These are phyloP conservation scores for Exophiala aquamarina DNA, from an alignment of 2,329 filamentous ascomycete species.

Conservation along the genomic window DNA sequence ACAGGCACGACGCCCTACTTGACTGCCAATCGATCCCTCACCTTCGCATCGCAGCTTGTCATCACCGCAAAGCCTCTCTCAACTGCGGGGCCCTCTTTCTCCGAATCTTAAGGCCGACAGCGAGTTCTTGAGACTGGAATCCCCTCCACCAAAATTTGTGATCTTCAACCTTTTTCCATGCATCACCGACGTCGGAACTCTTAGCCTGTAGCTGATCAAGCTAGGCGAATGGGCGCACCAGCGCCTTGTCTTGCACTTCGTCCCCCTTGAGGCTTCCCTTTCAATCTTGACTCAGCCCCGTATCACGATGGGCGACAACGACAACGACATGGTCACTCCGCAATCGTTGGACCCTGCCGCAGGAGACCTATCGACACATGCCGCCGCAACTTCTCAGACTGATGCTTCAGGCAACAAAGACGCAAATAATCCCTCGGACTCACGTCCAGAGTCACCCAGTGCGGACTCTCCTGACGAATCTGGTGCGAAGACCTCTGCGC, in stretches of 20 bases:
- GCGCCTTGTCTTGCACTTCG: conserved; percentile 6
- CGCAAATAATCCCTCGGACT: conserved; percentile 7
- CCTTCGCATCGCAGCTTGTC: too few species aligned
- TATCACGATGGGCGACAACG: conserved; percentile 16
- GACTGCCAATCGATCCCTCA: too few species aligned
- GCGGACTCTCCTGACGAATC: conserved; percentile 18
- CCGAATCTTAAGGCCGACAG: too few species aligned
- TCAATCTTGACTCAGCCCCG: not conserved
- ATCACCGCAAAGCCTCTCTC: too few species aligned
- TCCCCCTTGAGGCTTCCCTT: not conserved
- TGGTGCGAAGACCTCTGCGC: conserved; percentile 39
- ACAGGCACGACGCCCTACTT: too few species aligned
- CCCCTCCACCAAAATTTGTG: not conserved
- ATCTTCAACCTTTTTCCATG: conserved; percentile 10
- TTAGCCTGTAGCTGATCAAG: too few species aligned
- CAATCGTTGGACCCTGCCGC: conserved; percentile 12
- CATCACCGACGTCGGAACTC: conserved; percentile 13
- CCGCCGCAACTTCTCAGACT: not conserved
- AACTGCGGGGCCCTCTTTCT: too few species aligned
- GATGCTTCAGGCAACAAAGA: conserved; percentile 9
- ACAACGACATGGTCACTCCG: conserved; percentile 14
- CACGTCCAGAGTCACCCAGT: conserved; percentile 17
- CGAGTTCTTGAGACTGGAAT: too few species aligned
- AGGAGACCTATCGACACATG: conserved; percentile 11
- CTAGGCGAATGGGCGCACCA: conserved; percentile 10